Percentiles rank a stretch among this genome's conserved stretches.
Evolutionary conservation across 2,329 filamentous ascomycete species (phyloP).

Genomic region (Tympanopsis confertula): DNA sequence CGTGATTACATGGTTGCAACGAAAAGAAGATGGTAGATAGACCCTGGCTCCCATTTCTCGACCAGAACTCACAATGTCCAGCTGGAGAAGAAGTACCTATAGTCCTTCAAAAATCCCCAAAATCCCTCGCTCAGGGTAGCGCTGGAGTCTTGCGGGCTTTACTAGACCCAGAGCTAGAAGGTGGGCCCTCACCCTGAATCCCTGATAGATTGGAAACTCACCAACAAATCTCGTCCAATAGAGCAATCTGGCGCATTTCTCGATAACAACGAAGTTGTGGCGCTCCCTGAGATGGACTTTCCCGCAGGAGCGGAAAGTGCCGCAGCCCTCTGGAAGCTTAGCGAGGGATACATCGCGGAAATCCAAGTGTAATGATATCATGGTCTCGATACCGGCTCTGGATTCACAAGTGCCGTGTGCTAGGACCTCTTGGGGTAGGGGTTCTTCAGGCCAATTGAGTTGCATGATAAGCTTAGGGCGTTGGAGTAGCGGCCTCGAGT

Average conservation of each 20-base stretch:
- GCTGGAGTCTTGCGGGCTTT: conserved; percentile 11
- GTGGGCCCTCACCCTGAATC: conserved; percentile 3
- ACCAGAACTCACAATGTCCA: conserved; percentile 2
- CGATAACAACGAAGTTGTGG: conserved; percentile 10
- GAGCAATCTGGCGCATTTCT: conserved; percentile 10
- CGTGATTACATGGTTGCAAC: conserved; percentile 10
- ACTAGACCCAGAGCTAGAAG: conserved; percentile 11
- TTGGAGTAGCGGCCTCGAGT: too few species aligned
- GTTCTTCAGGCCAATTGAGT: too few species aligned
- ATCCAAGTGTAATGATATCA: too few species aligned
- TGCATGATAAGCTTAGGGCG: too few species aligned
- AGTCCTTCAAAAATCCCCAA: conserved; percentile 11
- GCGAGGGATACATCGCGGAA: too few species aligned
- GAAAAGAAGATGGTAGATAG: conserved; percentile 10
- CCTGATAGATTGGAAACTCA: conserved; percentile 1
- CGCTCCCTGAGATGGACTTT: conserved; percentile 12
- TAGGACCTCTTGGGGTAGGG: too few species aligned
- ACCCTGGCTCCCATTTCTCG: background rate
- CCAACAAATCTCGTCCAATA: background rate
- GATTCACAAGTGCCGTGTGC: too few species aligned
- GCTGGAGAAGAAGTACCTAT: conserved; percentile 10
- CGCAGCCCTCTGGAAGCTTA: conserved; percentile 15
- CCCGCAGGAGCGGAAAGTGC: conserved; percentile 13
- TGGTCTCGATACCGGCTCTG: too few species aligned
- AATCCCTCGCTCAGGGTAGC: conserved; percentile 10